A percentile compares a stretch with the other conserved stretches of the same genome.
Evolutionary conservation across 2,329 filamentous ascomycete species (phyloP).

Genomic region (Diaporthe citrichinensis): DNA sequence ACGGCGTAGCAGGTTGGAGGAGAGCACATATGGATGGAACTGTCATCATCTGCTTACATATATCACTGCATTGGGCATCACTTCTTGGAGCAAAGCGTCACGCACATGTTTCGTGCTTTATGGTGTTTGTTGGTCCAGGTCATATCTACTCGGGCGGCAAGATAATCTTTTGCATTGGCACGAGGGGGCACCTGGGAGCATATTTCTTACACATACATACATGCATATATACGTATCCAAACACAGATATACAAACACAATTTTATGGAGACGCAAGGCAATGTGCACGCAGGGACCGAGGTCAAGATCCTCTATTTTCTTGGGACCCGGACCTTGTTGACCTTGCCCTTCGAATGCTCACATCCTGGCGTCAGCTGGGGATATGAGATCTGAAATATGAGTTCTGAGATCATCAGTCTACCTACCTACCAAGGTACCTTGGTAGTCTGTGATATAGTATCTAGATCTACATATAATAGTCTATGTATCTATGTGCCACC

Average conservation of each 20-base stretch:
- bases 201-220: not conserved
- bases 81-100: constrained; percentile 17
- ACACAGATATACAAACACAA: not conserved
- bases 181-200: constrained; percentile 3
- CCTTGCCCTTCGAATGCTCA: not conserved
- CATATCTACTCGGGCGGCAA: not conserved
- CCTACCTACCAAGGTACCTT: too few species aligned
- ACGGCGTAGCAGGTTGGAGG: not conserved
- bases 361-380: not conserved
- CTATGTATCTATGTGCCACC: not conserved
- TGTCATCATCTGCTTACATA: constrained; percentile 1
- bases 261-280: not conserved
- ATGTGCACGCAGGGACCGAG: not conserved
- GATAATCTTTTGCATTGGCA: constrained; percentile 7
- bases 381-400: not conserved
- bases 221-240: constrained; percentile 1
- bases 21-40: not conserved
- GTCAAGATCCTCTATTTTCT: not conserved
- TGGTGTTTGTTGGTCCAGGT: constrained; percentile 2
- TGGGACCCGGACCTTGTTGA: not conserved
- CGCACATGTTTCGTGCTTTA: not conserved
- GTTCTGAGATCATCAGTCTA: not conserved
- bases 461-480: not conserved
- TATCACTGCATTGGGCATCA: constrained; percentile 13
- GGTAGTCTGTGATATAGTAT: not conserved